Base-by-base conservation (phyloP, 2,329 filamentous ascomycete genomes). In the Metarhizium album region DNA sequence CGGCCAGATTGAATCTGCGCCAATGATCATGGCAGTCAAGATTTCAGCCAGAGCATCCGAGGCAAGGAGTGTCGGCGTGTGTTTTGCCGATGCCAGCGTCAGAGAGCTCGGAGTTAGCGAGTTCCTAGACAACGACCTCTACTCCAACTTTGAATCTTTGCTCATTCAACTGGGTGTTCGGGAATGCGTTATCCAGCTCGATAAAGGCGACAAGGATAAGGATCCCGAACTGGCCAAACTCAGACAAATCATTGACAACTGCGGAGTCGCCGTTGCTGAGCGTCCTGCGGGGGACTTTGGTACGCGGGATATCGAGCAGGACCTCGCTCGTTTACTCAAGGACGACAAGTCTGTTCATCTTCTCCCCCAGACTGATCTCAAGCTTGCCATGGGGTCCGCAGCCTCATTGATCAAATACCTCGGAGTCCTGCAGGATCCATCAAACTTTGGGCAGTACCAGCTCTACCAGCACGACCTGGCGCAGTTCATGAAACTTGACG, bases 401-500 rank as follows among this genome's bases (percentile, higher is more conserved):
- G 86, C 93, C 5, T 88, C 91, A 7, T 71, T 98, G 59, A 95
- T 98, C 72, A 95, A 91, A 65, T 98, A 98, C 59, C 79, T 98
- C 3, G 86, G 86, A 35, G 84, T 94, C 35, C 79, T 98, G 69
- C 87, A 93, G 29, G 93, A 98, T 64, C 74, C 87, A 1, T 89
- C 87, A 51, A 98, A 98, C 68, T 97, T 96, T 66, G 93, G 94
- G 3, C 91, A 98, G 64, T 98, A 94, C 63, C 88, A 91, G 66
- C 79, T 98, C 16, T 98, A 97, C 63, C 93, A 98, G 68, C 93
- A 98, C 67, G 93, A 98, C 63, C 72, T 98, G 43, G 85, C 90
- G 2, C 90, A 98, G 61, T 98, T 89, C 66, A 98, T 98, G 93
- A 98, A 96, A 69, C 76, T 98, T 4, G 93, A 98, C 67, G 90